Evolutionary conservation across 2,329 filamentous ascomycete species (phyloP), one percentile per base, ranked within the genome.

Genomic region (Penicillium italicum): DNA sequence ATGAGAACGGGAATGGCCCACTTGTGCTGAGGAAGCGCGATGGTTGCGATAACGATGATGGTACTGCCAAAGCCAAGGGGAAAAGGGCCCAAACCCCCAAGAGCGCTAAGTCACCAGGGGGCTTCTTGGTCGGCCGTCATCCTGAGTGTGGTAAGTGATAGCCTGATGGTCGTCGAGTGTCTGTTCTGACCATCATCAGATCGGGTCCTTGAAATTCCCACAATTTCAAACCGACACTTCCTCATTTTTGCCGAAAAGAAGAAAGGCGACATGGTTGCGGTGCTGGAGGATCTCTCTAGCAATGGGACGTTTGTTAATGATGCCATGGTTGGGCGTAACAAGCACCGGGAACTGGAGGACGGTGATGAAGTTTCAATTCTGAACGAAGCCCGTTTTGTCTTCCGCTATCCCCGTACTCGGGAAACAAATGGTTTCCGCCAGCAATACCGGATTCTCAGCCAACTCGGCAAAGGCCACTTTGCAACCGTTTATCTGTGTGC

Each of bases 251-350:
- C 78, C 47, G 82, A 87, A 69, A 85, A 82, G 62, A 82, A 79
- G 60, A 76, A 78, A 48, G 82, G 84, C 33, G 79, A 80, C 59
- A 69, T 79, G 0, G 75, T 85, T 40, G 93, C 91, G 9, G 83
- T 97, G 12, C 75, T 99, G 5, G 92, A 99, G 72, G 94, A 99
- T 72, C 77, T 97, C 20, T 99, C 94, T 7, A 94, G 87, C 69
- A 99, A 99, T 70, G 94, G 94, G 48, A 99, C 95, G 0, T 99
- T 92, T 70, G 88, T 99, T 65, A 97, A 97, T 68, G 91, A 97
- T 66, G 88, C 87, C 16, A 82, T 96, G 30, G 85, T 99, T 24
- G 94, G 94, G 24, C 87, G 93, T 49, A 99, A 99, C 73, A 91
- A 96, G 73, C 84, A 91, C 52, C 85, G 93, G 56, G 91, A 96